phyloP scores from a whole-genome alignment of 305 asterid species.

The Plantago coronopus region DNA sequence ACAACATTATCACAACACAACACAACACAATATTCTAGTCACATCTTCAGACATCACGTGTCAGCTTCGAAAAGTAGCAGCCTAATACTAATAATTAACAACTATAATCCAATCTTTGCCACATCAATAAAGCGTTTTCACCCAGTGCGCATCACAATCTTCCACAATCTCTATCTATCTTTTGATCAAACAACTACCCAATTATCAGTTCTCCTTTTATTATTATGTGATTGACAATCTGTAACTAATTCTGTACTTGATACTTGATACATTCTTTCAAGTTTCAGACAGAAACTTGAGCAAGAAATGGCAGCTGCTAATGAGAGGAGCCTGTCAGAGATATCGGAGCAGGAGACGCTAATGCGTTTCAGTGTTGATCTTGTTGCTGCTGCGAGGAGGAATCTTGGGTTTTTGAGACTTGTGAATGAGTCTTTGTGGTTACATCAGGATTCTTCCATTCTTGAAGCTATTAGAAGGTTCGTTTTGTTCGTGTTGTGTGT shows the following conservation, averaged over 20 bases:
- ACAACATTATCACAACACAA: not conserved
- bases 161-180: not conserved
- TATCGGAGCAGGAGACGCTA: conserved; percentile 44
- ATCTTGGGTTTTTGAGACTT: conserved; percentile 52
- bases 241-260: not conserved
- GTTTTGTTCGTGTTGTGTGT: not conserved
- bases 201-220: too few species aligned
- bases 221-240: not conserved
- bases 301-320: conserved; percentile 13
- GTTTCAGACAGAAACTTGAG: not conserved
- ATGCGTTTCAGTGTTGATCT: conserved; percentile 63
- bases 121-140: conserved; percentile 3
- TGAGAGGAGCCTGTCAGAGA: conserved; percentile 52
- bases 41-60: not conserved
- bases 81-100: not conserved
- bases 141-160: conserved; percentile 4
- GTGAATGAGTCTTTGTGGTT: conserved; percentile 62
- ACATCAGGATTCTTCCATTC: conserved; percentile 41
- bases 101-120: not conserved
- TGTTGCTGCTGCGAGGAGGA: conserved; percentile 70
- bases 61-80: conserved; percentile 2
- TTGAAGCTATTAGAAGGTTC: conserved; percentile 78
- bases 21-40: not conserved
- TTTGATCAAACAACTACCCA: too few species aligned
- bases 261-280: not conserved